These are phyloP conservation scores for Lichtheimia ramosa DNA, from an alignment of 371 early-diverging fungal species.

Conservation along the genomic window DNA sequence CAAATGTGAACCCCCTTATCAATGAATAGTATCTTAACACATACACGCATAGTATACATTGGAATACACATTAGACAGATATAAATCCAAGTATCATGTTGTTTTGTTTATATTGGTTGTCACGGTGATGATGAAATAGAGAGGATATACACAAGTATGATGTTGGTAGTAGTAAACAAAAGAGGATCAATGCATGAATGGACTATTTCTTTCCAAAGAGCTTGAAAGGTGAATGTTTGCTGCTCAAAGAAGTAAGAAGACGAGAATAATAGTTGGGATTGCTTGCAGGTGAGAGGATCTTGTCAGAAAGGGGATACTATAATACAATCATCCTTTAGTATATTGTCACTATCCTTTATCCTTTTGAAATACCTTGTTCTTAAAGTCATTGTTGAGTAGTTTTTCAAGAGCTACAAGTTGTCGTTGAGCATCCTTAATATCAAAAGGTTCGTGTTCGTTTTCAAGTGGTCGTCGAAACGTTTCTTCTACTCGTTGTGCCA, in stretches of 20 bases:
- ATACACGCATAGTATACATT: too few relatives aligned
- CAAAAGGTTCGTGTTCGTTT: slow-evolving; percentile 25
- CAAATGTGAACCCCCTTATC: too few relatives aligned
- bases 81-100: too few relatives aligned
- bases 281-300: slow-evolving; percentile 56
- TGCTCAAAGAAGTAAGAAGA: slow-evolving; percentile 45
- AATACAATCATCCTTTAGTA: not conserved
- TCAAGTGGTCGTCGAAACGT: slow-evolving; percentile 43
- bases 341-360: not conserved
- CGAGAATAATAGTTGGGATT: slow-evolving; percentile 63
- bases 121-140: too few relatives aligned
- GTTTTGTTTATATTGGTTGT: too few relatives aligned
- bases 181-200: too few relatives aligned
- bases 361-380: slow-evolving; percentile 47
- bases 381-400: slow-evolving; percentile 55
- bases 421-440: slow-evolving; percentile 39
- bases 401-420: slow-evolving; percentile 53
- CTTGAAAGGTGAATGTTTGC: slow-evolving; percentile 26
- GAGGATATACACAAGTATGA: too few relatives aligned
- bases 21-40: too few relatives aligned
- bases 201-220: not conserved
- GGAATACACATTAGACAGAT: too few relatives aligned
- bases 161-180: too few relatives aligned
- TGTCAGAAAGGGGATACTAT: slow-evolving; percentile 58
- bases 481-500: slow-evolving; percentile 54